Evolutionary conservation across 2,329 filamentous ascomycete genomes (phyloP), one percentile per base, ranked within the genome.

Genomic region (Exophiala sp.): DNA sequence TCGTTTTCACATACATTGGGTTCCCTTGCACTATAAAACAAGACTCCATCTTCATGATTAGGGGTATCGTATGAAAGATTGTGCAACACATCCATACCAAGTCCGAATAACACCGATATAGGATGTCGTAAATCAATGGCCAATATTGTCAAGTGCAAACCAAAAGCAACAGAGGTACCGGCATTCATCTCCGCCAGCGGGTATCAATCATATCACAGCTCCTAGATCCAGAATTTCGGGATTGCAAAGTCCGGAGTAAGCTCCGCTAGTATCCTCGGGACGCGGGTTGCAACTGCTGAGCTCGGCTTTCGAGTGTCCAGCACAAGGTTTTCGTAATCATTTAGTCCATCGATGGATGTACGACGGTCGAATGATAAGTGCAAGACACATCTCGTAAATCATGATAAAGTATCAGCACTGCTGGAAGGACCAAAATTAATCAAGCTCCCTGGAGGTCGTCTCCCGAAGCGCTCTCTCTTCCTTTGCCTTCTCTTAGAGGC

Each of bases 401-500:
- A 60, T 34, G 57, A 57, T 18, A 60, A 51, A 11, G 57, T 60
- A 21, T 60, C 57, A 8, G 42, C 35, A 14, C 57, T 60, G 48
- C 52, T 54, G 3, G 47, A 29, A 16, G 47, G 34, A 10, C 54
- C 57, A 6, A 55, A 50, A 24, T 29, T 51, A 16, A 54, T 45
- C 51, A 53, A n/a, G 35, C 35, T 47, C 10, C 39, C 44, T 18
- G 16, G 52, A 21, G 56, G 57, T 14, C 50, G 48, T 40, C 52
- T 58, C 12, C 58, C 54, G 38, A 62, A 58, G 16, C 61, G 44
- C 44, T 60, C 56, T 24, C 51, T 43, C 52, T 61, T 62, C 47
- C 58, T 57, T 52, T 61, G 60, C 32, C 78, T 63, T 64, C 76
- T 66, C 70, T 72, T 68, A 63, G 65, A 69, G 38, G 83, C 83